Percentiles rank a stretch among this genome's conserved stretches.
These are phyloP conservation scores for Chytriomyces hyalinus DNA, from an alignment of 192 early-diverging fungal genomes.

Conservation along the genomic window DNA sequence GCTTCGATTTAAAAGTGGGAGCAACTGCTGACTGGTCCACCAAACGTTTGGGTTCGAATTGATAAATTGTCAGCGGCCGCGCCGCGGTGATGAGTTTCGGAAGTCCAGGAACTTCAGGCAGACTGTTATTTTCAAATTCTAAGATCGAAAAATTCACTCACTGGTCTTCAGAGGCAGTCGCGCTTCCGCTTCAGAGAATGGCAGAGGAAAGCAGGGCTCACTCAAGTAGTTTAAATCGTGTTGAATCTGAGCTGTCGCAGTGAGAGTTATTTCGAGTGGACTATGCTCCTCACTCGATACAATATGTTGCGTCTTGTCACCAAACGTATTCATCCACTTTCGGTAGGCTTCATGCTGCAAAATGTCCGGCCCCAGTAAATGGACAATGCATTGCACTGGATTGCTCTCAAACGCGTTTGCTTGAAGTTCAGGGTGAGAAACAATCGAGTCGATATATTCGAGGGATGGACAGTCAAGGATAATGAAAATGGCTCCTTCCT, in stretches of 20 bases:
- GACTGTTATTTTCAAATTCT: too few species aligned
- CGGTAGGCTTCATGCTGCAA: conserved; percentile 64
- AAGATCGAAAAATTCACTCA: not conserved
- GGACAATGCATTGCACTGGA: conserved; percentile 60
- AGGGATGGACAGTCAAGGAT: conserved; percentile 47
- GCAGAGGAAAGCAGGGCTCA: conserved; percentile 70
- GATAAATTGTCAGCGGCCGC: conserved; percentile 53
- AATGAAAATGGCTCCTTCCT: conserved; percentile 58
- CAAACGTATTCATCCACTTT: conserved; percentile 76
- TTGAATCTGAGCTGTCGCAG: conserved; percentile 65
- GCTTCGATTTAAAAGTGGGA: not conserved
- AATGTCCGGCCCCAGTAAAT: conserved; percentile 66
- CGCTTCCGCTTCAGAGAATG: conserved; percentile 58
- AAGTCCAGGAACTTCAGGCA: conserved; percentile 26
- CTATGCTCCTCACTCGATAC: conserved; percentile 69
- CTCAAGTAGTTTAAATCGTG: conserved; percentile 71
- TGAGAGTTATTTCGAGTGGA: conserved; percentile 70
- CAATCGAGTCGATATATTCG: conserved; percentile 36
- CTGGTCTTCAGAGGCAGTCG: conserved; percentile 34
- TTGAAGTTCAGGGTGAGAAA: conserved; percentile 9
- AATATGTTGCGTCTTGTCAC: conserved; percentile 74
- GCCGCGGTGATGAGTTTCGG: conserved; percentile 23
- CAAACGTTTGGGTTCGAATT: conserved; percentile 68
- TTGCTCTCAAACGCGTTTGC: conserved; percentile 33
- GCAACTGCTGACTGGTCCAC: conserved; percentile 47